phyloP scores from a whole-genome alignment of 371 early-diverging fungal species.

The Mucor ambiguus region DNA sequence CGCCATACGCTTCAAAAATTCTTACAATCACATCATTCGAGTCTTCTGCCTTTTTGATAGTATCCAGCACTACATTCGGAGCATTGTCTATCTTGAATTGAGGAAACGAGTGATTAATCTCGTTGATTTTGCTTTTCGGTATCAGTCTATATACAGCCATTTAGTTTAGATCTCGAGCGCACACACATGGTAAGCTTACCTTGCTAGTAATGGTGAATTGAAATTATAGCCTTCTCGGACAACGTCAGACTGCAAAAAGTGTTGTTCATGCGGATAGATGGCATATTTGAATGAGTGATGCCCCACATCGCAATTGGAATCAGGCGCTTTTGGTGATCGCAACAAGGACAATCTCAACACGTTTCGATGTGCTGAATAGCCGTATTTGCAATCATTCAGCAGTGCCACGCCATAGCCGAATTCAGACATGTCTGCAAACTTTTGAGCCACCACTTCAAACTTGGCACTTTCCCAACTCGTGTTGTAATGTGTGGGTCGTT shows the following conservation, averaged over 20 bases:
- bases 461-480: conserved; percentile 91
- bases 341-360: conserved; percentile 82
- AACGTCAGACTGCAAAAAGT: conserved; percentile 81
- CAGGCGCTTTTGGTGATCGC: conserved; percentile 76
- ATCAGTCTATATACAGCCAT: conserved; percentile 13
- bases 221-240: conserved; percentile 85
- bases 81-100: conserved; percentile 63
- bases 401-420: conserved; percentile 89
- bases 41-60: conserved; percentile 84
- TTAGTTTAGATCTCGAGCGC: background rate
- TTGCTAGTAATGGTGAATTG: conserved; percentile 72
- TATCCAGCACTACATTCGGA: conserved; percentile 84
- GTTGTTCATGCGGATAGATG: conserved; percentile 81
- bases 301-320: conserved; percentile 52
- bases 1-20: conserved; percentile 88
- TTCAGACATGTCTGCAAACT: conserved; percentile 90
- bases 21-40: conserved; percentile 71
- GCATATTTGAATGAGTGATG: conserved; percentile 85
- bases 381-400: conserved; percentile 90
- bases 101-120: conserved; percentile 25
- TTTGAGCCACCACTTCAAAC: conserved; percentile 95
- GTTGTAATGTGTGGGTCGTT: conserved; percentile 91
- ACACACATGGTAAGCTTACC: conserved; percentile 31
- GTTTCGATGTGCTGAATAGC: conserved; percentile 78
- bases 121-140: conserved; percentile 8